These are phyloP conservation scores for Farysia itapuensis DNA, from an alignment of 1,284 basidiomycete genomes.

Conservation along the genomic window DNA sequence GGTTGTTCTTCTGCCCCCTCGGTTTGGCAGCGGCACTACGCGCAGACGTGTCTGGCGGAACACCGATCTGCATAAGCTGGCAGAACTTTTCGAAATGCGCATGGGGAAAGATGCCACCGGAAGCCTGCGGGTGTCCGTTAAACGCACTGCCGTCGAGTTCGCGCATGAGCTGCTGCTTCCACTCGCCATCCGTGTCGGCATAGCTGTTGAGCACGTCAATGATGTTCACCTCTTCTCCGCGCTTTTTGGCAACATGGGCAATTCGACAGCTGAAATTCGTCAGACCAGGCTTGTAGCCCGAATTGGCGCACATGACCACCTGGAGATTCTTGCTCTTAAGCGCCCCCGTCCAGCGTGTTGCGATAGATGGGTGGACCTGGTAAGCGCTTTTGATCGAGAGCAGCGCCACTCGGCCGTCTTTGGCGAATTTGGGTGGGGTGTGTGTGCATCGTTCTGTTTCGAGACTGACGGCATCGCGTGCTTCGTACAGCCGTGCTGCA, in stretches of 20 bases:
- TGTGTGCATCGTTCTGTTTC: slow-evolving; percentile 47
- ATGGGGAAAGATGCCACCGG: slow-evolving; percentile 44
- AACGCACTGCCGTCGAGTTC: slow-evolving; percentile 25
- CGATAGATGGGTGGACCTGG: slow-evolving; percentile 47
- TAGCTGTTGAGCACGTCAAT: slow-evolving; percentile 38
- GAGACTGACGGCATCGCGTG: slow-evolving; percentile 20
- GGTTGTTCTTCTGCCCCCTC: slow-evolving; percentile 23
- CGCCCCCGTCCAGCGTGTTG: slow-evolving; percentile 44
- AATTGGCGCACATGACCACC: slow-evolving; percentile 48
- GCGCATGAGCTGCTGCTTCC: slow-evolving; percentile 7
- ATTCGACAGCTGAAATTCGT: slow-evolving; percentile 37
- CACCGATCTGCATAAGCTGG: slow-evolving; percentile 47
- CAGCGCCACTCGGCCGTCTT: slow-evolving; percentile 41
- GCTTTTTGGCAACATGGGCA: slow-evolving; percentile 15
- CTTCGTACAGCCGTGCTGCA: slow-evolving; percentile 25
- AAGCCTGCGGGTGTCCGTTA: slow-evolving; percentile 43
- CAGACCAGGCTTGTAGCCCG: slow-evolving; percentile 22
- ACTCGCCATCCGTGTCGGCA: slow-evolving; percentile 26
- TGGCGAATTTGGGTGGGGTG: slow-evolving; percentile 44
- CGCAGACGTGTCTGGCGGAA: slow-evolving; percentile 10
- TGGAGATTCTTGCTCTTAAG: slow-evolving; percentile 38
- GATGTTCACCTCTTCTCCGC: slow-evolving; percentile 40
- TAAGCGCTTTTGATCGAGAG: slow-evolving; percentile 34
- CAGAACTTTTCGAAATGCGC: slow-evolving; percentile 29
- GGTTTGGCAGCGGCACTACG: slow-evolving; percentile 1